These are phyloP conservation scores for Cryptococcus wingfieldii DNA, from an alignment of 1,284 basidiomycete species.

Conservation along the genomic window DNA sequence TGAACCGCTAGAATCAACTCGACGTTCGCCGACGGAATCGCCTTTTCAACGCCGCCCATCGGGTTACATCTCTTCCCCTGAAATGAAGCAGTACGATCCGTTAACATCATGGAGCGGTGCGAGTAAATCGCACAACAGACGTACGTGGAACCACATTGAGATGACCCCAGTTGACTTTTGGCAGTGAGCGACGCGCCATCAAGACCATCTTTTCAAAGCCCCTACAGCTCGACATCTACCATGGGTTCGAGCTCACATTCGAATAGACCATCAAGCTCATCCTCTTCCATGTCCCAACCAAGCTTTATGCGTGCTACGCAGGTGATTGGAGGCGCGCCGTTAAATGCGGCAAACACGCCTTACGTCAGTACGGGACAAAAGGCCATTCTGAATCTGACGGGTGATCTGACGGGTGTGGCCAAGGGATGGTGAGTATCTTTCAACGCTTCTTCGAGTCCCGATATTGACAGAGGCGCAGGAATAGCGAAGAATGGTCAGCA, in stretches of 20 bases:
- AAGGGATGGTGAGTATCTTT: conserved; percentile 51
- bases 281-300: conserved; percentile 25
- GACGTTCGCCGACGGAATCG: conserved; percentile 16
- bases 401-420: conserved; percentile 54
- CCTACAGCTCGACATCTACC: conserved; percentile 8
- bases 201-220: not conserved
- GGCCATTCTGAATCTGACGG: conserved; percentile 47
- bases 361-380: conserved; percentile 28
- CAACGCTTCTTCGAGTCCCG: not conserved
- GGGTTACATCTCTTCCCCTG: not conserved
- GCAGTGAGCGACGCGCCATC: no score
- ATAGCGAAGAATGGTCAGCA: conserved; percentile 52
- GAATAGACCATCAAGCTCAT: no score
- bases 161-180: no score
- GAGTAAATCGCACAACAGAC: not conserved
- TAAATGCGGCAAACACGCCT: conserved; percentile 13
- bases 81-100: not conserved
- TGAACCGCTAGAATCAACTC: conserved; percentile 20
- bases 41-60: not conserved
- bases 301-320: conserved; percentile 44
- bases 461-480: conserved; percentile 22
- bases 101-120: not conserved
- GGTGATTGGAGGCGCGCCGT: conserved; percentile 14
- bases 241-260: not conserved
- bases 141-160: not conserved